Base-by-base conservation (phyloP, 2,329 filamentous ascomycete species). In the Arthrinium phaeospermum region DNA sequence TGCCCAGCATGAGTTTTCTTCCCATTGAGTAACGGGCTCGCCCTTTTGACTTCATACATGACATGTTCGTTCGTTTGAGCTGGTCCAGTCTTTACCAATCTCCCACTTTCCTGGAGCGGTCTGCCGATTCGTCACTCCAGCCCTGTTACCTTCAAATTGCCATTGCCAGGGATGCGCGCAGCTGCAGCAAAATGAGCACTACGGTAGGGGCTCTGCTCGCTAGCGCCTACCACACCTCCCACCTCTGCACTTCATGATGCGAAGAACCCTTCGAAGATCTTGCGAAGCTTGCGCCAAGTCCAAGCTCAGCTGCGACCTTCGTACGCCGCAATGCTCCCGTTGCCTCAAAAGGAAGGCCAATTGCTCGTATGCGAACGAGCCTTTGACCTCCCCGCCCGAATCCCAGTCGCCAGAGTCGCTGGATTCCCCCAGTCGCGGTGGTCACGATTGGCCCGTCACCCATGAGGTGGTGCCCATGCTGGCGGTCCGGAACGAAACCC, bases 261-360 rank as follows among this genome's bases (percentile, higher is more conserved):
- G 85, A 77, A 82, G 81, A 74, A 88, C 87, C n/a, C 87, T 90
- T 71, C 87, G 88, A 61, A 81, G 88, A 75, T 90, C 88, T 12
- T 90, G 88, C 80, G 82, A 83, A 75, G 84, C 87, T 22, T 90
- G 88, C 76, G 88, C 87, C 57, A 88, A 84, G 76, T 83, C 86
- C 5, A 90, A 90, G 75, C 83, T 87, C 74, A 85, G 86, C 72
- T 90, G 88, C 78, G 87, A 90, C 76, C 84, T 90, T 24, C 82
- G 81, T 44, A 87, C 83, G 0, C 88, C 88, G 4, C 83, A 81
- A 69, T 90, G 88, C 79, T 88, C 88, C 4, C 86, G 88, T 71
- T 90, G 88, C 76, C 72, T 83, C 71, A 88, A 87, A 79, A 82
- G 86, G 34, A 83, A 84, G 12, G 78, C 82, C 69, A 73, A 77